Evolutionary conservation across 768 basidiomycete species (phyloP).

Genomic region (Termitomyces sp.): DNA sequence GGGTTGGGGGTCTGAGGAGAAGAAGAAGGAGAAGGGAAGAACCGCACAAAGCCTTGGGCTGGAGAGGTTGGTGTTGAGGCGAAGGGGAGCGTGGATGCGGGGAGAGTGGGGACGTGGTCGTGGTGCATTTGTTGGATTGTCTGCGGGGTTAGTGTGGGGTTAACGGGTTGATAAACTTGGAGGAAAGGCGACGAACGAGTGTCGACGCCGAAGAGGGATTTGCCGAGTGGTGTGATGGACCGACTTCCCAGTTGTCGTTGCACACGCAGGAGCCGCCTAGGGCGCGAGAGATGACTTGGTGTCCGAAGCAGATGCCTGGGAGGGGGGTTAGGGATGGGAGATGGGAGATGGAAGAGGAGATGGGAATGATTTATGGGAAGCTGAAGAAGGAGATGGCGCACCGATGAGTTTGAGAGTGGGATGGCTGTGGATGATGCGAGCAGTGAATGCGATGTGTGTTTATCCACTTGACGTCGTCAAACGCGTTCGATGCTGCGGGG

Average conservation of each 20-base stretch:
- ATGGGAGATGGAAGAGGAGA: too few relatives aligned
- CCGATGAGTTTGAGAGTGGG: constrained; percentile 74
- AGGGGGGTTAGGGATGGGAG: not conserved
- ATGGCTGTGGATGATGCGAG: constrained; percentile 45
- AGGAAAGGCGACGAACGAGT: constrained; percentile 19
- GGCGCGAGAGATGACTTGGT: constrained; percentile 79
- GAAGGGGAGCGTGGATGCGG: constrained; percentile 52
- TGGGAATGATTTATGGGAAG: too few relatives aligned
- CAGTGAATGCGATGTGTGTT: constrained; percentile 54
- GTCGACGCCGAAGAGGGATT: constrained; percentile 60
- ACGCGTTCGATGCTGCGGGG: constrained; percentile 65
- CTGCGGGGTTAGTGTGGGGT: constrained; percentile 39
- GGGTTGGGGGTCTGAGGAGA: too few relatives aligned
- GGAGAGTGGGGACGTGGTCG: constrained; percentile 74
- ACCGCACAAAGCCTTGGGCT: too few relatives aligned
- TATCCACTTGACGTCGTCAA: constrained; percentile 78
- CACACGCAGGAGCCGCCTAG: constrained; percentile 68
- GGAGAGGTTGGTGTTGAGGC: constrained; percentile 55
- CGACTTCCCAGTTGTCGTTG: constrained; percentile 82
- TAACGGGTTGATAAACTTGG: not conserved
- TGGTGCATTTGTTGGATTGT: constrained; percentile 85
- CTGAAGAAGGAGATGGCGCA: not conserved
- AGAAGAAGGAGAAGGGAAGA: too few relatives aligned
- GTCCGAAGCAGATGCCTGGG: constrained; percentile 88
- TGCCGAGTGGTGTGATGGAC: constrained; percentile 72